Percentiles rank a stretch among this genome's conserved stretches.
Evolutionary conservation across 257 asterid genomes (phyloP).

Genomic region (Salvia miltiorrhiza): DNA sequence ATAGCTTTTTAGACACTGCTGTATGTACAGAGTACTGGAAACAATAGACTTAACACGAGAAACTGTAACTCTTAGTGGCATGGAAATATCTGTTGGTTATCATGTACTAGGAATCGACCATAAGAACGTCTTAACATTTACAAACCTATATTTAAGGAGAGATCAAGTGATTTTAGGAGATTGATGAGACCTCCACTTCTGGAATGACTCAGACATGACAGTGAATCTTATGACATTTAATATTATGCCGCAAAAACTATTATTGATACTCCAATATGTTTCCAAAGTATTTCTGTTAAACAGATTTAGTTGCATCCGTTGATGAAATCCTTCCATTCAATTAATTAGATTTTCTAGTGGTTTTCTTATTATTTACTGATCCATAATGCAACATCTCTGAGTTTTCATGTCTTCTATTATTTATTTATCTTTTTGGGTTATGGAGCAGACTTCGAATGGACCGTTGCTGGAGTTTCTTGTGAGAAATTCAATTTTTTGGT

Average conservation of each 20-base stretch:
- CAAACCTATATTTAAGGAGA: background rate
- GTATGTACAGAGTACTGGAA: background rate
- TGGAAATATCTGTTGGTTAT: background rate
- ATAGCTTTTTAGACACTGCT: background rate
- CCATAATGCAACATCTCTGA: slow-evolving; percentile 16
- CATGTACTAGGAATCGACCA: background rate
- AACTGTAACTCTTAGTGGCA: background rate
- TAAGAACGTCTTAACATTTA: background rate
- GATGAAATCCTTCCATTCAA: background rate
- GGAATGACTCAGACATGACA: background rate
- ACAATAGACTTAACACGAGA: background rate
- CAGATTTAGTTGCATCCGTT: background rate
- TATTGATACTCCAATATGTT: background rate
- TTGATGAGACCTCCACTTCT: background rate
- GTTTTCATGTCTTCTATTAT: background rate
- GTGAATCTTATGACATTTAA: background rate
- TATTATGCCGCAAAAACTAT: background rate
- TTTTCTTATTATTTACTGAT: slow-evolving; percentile 1
- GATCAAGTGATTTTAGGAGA: background rate
- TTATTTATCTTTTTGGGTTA: slow-evolving; percentile 13
- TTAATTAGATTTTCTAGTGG: background rate
- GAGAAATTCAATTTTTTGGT: slow-evolving; percentile 41
- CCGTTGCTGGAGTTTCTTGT: slow-evolving; percentile 72
- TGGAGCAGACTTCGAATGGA: slow-evolving; percentile 73
- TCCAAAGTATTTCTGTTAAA: background rate